Evolutionary conservation across 805 yeast genomes (phyloP).

Genomic region (Candida dendrica): DNA sequence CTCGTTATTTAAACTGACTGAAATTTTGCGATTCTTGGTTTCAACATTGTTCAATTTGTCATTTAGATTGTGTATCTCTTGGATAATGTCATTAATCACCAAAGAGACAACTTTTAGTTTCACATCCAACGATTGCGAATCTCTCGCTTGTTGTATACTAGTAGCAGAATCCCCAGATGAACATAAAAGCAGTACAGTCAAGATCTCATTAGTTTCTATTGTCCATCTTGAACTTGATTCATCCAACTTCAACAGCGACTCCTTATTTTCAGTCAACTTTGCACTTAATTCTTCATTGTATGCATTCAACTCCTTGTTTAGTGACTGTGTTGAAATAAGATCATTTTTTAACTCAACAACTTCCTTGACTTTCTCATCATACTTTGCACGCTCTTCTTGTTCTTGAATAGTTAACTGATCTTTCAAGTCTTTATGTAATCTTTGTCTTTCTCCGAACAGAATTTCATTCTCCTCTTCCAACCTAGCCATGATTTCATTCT

Average conservation of each 20-base stretch:
- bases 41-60: not conserved
- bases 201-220: constrained; percentile 7
- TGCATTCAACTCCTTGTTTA: constrained; percentile 16
- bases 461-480: constrained; percentile 15
- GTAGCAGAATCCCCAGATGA: constrained; percentile 12
- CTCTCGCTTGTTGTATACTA: constrained; percentile 15
- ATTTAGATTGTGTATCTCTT: constrained; percentile 1
- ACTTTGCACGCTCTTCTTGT: constrained; percentile 4
- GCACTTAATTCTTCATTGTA: constrained; percentile 15
- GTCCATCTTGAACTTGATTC: not conserved
- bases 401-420: constrained; percentile 3
- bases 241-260: not conserved
- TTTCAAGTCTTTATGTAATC: constrained; percentile 10
- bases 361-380: constrained; percentile 16
- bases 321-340: constrained; percentile 14
- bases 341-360: constrained; percentile 20
- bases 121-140: constrained; percentile 14
- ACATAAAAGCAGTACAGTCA: constrained; percentile 5
- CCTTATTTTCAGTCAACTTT: constrained; percentile 5
- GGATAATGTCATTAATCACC: constrained; percentile 12
- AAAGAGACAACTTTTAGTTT: constrained; percentile 13
- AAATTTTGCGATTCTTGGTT: not conserved
- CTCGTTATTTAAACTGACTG: not conserved
- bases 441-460: constrained; percentile 10
- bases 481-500: constrained; percentile 14